Base-by-base conservation (phyloP, 2,329 filamentous ascomycete genomes). In the Cordyceps cicadae region DNA sequence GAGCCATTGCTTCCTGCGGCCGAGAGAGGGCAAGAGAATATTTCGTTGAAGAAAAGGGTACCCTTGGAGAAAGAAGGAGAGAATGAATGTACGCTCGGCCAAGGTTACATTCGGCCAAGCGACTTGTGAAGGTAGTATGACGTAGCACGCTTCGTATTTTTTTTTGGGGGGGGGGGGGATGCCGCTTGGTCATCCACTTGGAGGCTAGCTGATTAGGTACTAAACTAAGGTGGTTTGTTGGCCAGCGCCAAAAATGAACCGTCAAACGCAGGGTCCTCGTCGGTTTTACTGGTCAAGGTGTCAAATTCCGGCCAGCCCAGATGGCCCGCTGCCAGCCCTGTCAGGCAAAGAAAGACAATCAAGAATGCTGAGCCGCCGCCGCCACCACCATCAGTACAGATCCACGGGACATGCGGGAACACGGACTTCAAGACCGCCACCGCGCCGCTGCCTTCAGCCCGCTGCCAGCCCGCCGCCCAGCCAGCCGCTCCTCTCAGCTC, bases 101-200 rank as follows among this genome's bases (percentile, higher is more conserved):
- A 12, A 50, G 24, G 48, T 52, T 34, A 48, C 48, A 52, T 52
- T 53, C 48, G 53, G 52, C 45, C 52, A 54, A 51, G 46, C 24
- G 24, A 24, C 24, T 24, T 24, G 24, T 24, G 24, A 2, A 24
- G 24, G 24, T n/a, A 9, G 15, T 29, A 66, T 67, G 66, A 65
- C 62, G 66, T 66, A 63, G 64, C 60, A 67, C 63, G 54, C 56
- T 62, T 67, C 66, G 66, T 66, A 66, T 66, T 64, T 59, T 64
- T 59, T 46, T n/a, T n/a, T n/a, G n/a, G n/a, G n/a, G n/a, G n/a
- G n/a, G n/a, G n/a, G n/a, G 15, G 15, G 21, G 34, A 14, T 21
- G 51, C 51, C 41, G 14, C 34, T 37, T 54, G 41, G 34, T 51
- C 45, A n/a, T n/a, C n/a, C n/a, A n/a, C n/a, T n/a, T n/a, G n/a